Evolutionary conservation across 2,329 filamentous ascomycete genomes (phyloP), one percentile per base, ranked within the genome.

Genomic region (Biscogniauxia marginata): DNA sequence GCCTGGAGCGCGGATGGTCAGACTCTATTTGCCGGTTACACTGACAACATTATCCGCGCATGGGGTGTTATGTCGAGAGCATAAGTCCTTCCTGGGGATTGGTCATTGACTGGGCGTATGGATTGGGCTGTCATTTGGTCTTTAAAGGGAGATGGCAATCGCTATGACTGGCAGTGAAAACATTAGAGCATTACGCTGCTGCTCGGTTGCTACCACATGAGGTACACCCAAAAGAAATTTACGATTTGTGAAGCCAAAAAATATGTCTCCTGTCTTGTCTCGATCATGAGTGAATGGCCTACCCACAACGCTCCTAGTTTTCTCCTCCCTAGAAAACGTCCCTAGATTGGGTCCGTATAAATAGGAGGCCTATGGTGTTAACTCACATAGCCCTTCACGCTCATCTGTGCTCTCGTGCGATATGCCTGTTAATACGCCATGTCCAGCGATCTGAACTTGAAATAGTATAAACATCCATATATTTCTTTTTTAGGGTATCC

Each of bases 1-100:
- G 93, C 93, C 77, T 99, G 95, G 95, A 91, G 87, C 77, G 93
- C 93, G 75, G 95, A 99, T 74, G 95, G 95, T 77, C 93, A 98
- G 88, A 98, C 95, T 75, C 85, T 99, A 78, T 99, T 99, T 80
- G 93, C 95, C 77, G 95, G 95, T 80, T 99, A 99, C 88, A 99
- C 95, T 72, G 95, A 99, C 84, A 98, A 97, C 88, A 89, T 96
- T 83, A 96, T 96, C 83, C 90, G 93, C 74, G 92, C 91, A 71
- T 96, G 92, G 92, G 92, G 92, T 82, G 92, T 96, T 75, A 96
- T 96, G 91, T 95, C 91, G 78, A 86, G 91, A 79, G 90, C 89
- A 81, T 93, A 91, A 66, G 63, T 64, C 53, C 63, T 63, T 62
- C 57, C 53, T 50, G 63, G 57, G 62, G 65, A 58, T 64, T 49